phyloP scores from a whole-genome alignment of 2,329 filamentous ascomycete species.

The Xylariaceae sp. region DNA sequence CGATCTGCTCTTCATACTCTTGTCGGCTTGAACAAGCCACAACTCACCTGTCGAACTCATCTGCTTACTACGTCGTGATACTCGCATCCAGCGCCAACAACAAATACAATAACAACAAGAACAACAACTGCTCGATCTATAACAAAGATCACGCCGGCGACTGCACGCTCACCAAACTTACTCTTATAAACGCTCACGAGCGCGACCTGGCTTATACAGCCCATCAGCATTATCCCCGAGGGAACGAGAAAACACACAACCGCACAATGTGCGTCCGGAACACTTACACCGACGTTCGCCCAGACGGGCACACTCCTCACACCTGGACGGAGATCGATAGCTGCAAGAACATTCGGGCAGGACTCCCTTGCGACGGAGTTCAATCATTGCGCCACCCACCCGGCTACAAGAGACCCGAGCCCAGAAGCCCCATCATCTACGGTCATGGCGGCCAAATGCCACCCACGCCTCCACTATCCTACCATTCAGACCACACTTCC shows the following conservation, averaged over 20 bases:
- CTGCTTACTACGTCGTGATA: constrained; percentile 24
- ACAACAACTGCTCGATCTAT: constrained; percentile 26
- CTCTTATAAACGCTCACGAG: constrained; percentile 17
- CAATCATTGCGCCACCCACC: constrained; percentile 39
- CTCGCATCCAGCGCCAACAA: constrained; percentile 25
- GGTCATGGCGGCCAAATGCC: constrained; percentile 34
- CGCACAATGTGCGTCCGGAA: constrained; percentile 48
- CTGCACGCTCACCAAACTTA: constrained; percentile 13
- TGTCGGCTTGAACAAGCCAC: constrained; percentile 9
- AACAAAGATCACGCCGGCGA: constrained; percentile 10
- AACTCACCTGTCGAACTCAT: constrained; percentile 18
- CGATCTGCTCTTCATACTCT: neutral
- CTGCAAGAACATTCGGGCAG: constrained; percentile 38
- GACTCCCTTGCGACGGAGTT: constrained; percentile 39
- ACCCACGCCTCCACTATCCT: constrained; percentile 37
- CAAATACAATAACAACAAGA: constrained; percentile 28
- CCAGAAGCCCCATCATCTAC: constrained; percentile 29
- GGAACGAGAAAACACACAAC: constrained; percentile 23
- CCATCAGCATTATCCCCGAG: constrained; percentile 24
- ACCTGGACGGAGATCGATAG: constrained; percentile 33
- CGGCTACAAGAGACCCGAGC: constrained; percentile 33
- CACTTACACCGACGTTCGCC: constrained; percentile 43
- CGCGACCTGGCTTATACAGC: constrained; percentile 22
- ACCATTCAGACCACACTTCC: constrained; percentile 30
- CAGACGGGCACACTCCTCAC: constrained; percentile 38